Percentiles rank a stretch among this genome's conserved stretches.
Evolutionary conservation across 2,329 filamentous ascomycete genomes (phyloP).

Genomic region (Aspergillus tamarii): DNA sequence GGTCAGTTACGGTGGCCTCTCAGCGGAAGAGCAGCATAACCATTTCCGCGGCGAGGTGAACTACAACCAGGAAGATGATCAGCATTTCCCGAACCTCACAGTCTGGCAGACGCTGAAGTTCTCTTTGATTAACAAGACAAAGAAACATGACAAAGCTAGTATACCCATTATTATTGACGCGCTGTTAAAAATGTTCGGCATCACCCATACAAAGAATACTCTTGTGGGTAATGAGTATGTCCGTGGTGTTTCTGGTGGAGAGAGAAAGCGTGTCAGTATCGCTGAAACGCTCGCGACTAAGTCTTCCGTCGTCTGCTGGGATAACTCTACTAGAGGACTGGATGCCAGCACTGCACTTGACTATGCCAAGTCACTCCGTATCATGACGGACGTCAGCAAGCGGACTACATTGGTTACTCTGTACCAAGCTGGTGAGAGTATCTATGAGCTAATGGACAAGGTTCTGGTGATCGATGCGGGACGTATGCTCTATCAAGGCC

Average conservation of each 20-base stretch:
- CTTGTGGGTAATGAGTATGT: slow-evolving; percentile 74
- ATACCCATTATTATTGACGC: slow-evolving; percentile 72
- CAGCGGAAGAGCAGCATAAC: slow-evolving; percentile 68
- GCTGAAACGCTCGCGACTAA: slow-evolving; percentile 76
- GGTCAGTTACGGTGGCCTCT: slow-evolving; percentile 72
- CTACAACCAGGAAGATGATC: slow-evolving; percentile 77
- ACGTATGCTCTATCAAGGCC: slow-evolving; percentile 69
- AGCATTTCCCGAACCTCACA: slow-evolving; percentile 72
- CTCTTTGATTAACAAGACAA: slow-evolving; percentile 74
- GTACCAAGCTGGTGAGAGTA: slow-evolving; percentile 71
- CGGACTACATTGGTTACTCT: slow-evolving; percentile 72
- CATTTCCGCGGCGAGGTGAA: slow-evolving; percentile 75
- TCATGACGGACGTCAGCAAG: slow-evolving; percentile 76
- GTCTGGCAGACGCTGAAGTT: slow-evolving; percentile 80
- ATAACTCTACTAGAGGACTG: slow-evolving; percentile 78
- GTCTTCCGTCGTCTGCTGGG: slow-evolving; percentile 75
- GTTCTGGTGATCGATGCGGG: slow-evolving; percentile 76
- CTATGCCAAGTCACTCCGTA: slow-evolving; percentile 69
- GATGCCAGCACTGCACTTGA: slow-evolving; percentile 79
- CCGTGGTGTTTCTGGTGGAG: slow-evolving; percentile 76
- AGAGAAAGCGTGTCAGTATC: slow-evolving; percentile 78
- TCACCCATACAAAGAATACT: slow-evolving; percentile 74
- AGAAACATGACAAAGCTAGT: slow-evolving; percentile 64
- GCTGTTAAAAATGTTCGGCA: slow-evolving; percentile 77
- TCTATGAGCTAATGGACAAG: slow-evolving; percentile 77